A percentile compares a stretch with the other conserved stretches of the same genome.
Conservation (phyloP, 345 rosid genomes). For the Murraya koenigii region DNA sequence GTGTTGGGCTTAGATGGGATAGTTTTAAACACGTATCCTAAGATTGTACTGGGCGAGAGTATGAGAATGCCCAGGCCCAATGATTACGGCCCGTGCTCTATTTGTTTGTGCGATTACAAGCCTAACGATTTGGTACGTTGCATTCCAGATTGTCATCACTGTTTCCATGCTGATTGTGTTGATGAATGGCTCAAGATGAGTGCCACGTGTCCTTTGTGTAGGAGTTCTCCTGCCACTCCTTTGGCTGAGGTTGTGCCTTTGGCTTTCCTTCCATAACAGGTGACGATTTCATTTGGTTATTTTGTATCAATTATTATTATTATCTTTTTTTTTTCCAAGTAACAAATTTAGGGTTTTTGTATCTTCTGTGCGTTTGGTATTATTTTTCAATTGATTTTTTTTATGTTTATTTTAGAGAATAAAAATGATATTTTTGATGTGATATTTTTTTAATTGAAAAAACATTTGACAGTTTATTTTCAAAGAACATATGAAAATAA, state of each 20-base stretch:
- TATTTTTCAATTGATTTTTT: too few relatives aligned
- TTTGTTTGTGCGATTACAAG: slow-evolving; percentile 61
- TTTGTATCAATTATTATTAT: too few relatives aligned
- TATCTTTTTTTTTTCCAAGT: too few relatives aligned
- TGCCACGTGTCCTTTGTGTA: slow-evolving; percentile 73
- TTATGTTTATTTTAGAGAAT: too few relatives aligned
- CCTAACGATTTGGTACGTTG: slow-evolving; percentile 47
- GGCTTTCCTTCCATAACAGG: slow-evolving; percentile 45
- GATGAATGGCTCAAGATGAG: slow-evolving; percentile 70
- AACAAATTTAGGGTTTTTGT: too few relatives aligned
- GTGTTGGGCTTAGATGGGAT: slow-evolving; percentile 41
- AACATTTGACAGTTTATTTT: too few relatives aligned
- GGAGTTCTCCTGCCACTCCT: slow-evolving; percentile 69
- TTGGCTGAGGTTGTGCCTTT: slow-evolving; percentile 55
- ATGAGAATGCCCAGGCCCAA: slow-evolving; percentile 53
- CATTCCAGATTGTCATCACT: slow-evolving; percentile 71
- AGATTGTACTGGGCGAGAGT: slow-evolving; percentile 60
- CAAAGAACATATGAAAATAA: too few relatives aligned
- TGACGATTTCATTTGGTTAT: slow-evolving; percentile 24
- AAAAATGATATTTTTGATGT: too few relatives aligned
- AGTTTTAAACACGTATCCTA: slow-evolving; percentile 50
- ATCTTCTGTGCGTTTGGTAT: too few relatives aligned
- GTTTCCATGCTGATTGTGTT: slow-evolving; percentile 66
- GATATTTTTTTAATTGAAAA: too few relatives aligned
- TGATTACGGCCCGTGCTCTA: slow-evolving; percentile 50